A percentile compares a stretch with the other conserved stretches of the same genome.
Evolutionary conservation across 2,329 filamentous ascomycete genomes (phyloP).

Genomic region (Colletotrichum endophyticum): DNA sequence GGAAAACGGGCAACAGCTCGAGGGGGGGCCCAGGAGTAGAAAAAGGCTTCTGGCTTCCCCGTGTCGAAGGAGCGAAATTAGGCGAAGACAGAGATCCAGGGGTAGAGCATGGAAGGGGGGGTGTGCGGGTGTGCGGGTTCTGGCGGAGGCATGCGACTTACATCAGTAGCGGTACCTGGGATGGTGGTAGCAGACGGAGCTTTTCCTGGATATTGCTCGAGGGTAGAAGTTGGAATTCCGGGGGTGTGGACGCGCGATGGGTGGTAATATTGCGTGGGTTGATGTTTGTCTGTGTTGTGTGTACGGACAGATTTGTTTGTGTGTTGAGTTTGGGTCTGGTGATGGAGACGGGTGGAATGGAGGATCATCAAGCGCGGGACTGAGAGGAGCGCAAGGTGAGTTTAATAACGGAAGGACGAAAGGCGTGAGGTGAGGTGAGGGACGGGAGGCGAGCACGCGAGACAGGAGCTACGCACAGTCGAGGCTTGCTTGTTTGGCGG

Average conservation of each 20-base stretch:
- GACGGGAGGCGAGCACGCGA: not conserved
- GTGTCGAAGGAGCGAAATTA: constrained; percentile 17
- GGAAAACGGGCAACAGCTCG: not conserved
- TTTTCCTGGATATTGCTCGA: constrained; percentile 11
- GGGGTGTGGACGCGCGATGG: not conserved
- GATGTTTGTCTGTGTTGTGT: not conserved
- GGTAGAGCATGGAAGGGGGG: constrained; percentile 17
- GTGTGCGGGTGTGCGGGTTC: constrained; percentile 4
- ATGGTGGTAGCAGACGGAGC: not conserved
- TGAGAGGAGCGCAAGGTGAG: not conserved
- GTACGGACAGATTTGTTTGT: not conserved
- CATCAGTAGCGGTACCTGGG: constrained; percentile 7
- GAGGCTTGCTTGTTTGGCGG: not conserved
- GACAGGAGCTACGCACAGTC: not conserved
- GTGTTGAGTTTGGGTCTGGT: not conserved
- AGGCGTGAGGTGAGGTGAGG: not conserved
- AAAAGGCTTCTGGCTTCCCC: constrained; percentile 19
- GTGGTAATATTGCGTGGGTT: not conserved
- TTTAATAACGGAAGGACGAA: not conserved
- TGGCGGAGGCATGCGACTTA: constrained; percentile 17
- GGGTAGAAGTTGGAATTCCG: not conserved
- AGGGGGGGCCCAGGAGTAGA: constrained; percentile 11
- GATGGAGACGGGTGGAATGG: not conserved
- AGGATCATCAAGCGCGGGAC: not conserved
- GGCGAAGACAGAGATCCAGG: constrained; percentile 14